Base-by-base conservation (phyloP, 2,329 filamentous ascomycete genomes). In the Fusarium sp. region DNA sequence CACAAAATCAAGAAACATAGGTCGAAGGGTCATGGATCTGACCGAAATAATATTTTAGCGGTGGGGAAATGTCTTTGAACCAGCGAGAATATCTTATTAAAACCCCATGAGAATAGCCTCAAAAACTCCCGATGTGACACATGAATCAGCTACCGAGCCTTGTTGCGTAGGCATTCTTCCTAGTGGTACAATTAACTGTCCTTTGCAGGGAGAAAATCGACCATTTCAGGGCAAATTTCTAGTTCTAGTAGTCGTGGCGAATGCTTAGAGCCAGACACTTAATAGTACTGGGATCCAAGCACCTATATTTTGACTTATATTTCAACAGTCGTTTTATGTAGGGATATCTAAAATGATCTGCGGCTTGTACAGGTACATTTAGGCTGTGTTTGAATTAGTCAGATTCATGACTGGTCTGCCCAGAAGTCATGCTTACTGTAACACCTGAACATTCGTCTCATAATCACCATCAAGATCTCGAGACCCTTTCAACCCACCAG, bases 1-100 rank as follows among this genome's bases (percentile, higher is more conserved):
- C 28, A 21, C 26, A 23, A 26, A 32, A 26, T 23, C 28, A 52
- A 11, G 21, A 52, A 38, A 52, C n/a, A 43, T 21, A n/a, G 28
- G 52, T 66, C 61, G 45, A 66, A 55, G 55, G 28, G 52, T 66
- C 51, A 66, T 69, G 55, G 65, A 68, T 62, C 30, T 46, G 51
- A 43, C 38, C 19, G 39, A 43, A 39, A 52, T 32, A 51, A 23
- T 40, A 36, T 38, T 48, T 50, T 64, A 53, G 38, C 34, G 42
- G 65, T 68, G 65, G 65, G 36, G 49, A 61, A 44, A 10, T 36
- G 34, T n/a, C 17, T 46, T 17, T 4, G 40, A 32, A 12, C 21
- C 24, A 36, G 30, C 34, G 17, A 36, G 7, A 36, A n/a, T 17
- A 36, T 36, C 34, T 36, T 36, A 4, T 30, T 40, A 34, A 11